Base-by-base conservation (phyloP, 352 stramenopile species). In the Globisporangium megalacanthum region DNA sequence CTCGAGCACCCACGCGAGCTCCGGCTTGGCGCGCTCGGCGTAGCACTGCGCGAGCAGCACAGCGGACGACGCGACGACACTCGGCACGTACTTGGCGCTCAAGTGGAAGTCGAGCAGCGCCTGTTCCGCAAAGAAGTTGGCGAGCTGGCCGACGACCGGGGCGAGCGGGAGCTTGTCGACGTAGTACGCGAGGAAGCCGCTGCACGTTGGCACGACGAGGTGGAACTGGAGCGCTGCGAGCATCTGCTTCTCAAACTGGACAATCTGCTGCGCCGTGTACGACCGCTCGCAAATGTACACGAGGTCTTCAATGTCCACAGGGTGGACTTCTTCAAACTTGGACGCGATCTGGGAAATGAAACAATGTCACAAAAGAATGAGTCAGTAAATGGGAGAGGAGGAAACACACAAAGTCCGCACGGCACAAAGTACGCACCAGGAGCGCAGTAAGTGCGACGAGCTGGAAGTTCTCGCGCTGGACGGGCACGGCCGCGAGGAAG, bases 261-360 rank as follows among this genome's bases (percentile, higher is more conserved):
- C 62, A 53, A 90, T 72, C 33, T 90, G 66, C 25, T 74, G 60
- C 51, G 63, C 92, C 58, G 81, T 94, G 77, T 99, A 99, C 6
- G 97, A 95, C 35, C 91, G 75, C 72, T 99, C 96, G 49, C 96
- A 99, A 67, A 99, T 98, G 73, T 98, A 99, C 54, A 99, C 86
- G 41, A 99, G 77, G 68, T 99, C 97, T 17, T 89, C 72, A 52
- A 99, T 89, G 69, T 99, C 94, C 14, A 96, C 96, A 11, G 96
- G 94, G 66, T 99, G 99, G 54, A 99, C 99, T 72, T 99, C 97
- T 69, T 99, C 98, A 73, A 99, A 99, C 81, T 99, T 99, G 25
- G 96, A 97, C 14, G 97, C 97, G 56, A 99, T 92, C 62, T 73
- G 17, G 9, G 10, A 35, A 14, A 35, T 31, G 11, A 20, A 7